Evolutionary conservation across 495 filamentous ascomycete genomes (phyloP).

Genomic region (Daldinia vernicosa): DNA sequence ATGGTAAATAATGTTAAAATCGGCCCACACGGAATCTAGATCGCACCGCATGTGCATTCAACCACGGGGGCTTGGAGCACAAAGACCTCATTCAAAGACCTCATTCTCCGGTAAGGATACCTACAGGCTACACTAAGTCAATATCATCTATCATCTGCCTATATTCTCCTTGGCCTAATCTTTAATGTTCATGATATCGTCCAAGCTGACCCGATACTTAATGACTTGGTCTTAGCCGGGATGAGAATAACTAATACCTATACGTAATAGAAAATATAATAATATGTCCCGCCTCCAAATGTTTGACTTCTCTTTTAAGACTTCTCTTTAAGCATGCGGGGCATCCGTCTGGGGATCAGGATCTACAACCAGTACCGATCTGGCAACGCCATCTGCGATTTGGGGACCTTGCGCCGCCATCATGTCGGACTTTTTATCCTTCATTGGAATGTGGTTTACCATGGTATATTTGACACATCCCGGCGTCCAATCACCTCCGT

Average conservation of each 20-base stretch:
- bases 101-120: background rate
- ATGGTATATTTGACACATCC: slow-evolving; percentile 18
- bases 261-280: background rate
- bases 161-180: slow-evolving; percentile 18
- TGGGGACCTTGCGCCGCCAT: slow-evolving; percentile 23
- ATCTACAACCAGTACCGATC: slow-evolving; percentile 43
- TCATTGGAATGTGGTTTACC: slow-evolving; percentile 40
- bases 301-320: too few species aligned
- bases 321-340: slow-evolving; percentile 31
- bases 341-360: slow-evolving; percentile 41
- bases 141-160: too few species aligned
- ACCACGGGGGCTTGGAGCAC: slow-evolving; percentile 28
- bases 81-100: too few species aligned
- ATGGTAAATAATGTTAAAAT: too few species aligned
- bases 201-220: slow-evolving; percentile 17
- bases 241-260: too few species aligned
- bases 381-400: slow-evolving; percentile 28
- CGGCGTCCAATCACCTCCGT: slow-evolving; percentile 25
- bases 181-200: background rate
- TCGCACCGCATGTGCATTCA: slow-evolving; percentile 41
- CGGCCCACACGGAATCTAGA: slow-evolving; percentile 32
- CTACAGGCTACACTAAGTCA: too few species aligned
- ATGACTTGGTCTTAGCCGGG: slow-evolving; percentile 14
- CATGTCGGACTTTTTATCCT: slow-evolving; percentile 36
- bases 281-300: slow-evolving; percentile 22